Evolutionary conservation across 352 stramenopile genomes (phyloP).

Genomic region (Globisporangium sylvaticum): DNA sequence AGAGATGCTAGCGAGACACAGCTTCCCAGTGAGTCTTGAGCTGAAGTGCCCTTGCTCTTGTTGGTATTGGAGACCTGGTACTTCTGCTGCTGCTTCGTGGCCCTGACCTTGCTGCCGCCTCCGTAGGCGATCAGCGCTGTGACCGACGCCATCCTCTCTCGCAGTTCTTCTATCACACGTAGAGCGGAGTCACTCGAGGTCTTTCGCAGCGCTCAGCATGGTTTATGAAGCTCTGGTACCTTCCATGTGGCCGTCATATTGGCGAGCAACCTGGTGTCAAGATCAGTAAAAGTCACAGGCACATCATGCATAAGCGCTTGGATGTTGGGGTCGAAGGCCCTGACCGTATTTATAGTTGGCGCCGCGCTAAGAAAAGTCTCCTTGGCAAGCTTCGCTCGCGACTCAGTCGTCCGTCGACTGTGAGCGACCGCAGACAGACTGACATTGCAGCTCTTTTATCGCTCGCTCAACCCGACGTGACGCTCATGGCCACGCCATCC

Average conservation of each 20-base stretch:
- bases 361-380: not conserved
- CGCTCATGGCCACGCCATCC: constrained; percentile 4
- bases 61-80: constrained; percentile 3
- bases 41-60: not conserved
- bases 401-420: not conserved
- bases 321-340: too few species aligned
- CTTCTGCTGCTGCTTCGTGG: constrained; percentile 1
- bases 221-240: not conserved
- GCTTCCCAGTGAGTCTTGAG: not conserved
- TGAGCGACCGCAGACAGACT: not conserved
- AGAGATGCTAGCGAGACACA: not conserved
- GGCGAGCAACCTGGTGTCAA: not conserved
- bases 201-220: not conserved
- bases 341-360: not conserved
- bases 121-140: constrained; percentile 11
- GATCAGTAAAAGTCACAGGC: too few species aligned
- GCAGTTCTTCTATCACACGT: not conserved
- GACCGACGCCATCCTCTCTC: constrained; percentile 3
- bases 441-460: not conserved
- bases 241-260: not conserved
- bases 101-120: constrained; percentile 1
- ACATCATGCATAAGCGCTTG: too few species aligned
- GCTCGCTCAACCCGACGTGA: not conserved
- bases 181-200: not conserved
- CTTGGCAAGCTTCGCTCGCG: not conserved